A percentile compares a stretch with the other conserved stretches of the same genome.
phyloP scores from a whole-genome alignment of 495 filamentous ascomycete genomes.

The Daldinia childiae region DNA sequence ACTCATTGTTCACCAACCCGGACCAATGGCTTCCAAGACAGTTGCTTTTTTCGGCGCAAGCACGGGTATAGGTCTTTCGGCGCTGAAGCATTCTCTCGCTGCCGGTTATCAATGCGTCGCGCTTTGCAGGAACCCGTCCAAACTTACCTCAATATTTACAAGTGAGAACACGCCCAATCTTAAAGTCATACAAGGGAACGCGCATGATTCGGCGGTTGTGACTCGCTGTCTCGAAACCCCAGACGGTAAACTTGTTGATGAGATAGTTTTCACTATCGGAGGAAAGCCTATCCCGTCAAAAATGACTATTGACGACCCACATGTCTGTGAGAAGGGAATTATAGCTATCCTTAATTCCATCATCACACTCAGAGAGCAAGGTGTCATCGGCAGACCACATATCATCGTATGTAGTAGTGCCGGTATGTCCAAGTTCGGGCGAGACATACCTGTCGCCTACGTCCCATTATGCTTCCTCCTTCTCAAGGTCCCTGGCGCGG shows the following conservation, averaged over 20 bases:
- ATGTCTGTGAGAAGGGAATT: constrained; percentile 65
- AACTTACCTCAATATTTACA: constrained; percentile 61
- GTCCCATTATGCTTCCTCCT: constrained; percentile 61
- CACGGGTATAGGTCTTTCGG: constrained; percentile 57
- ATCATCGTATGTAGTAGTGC: constrained; percentile 64
- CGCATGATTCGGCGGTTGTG: constrained; percentile 56
- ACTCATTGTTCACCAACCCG: background rate
- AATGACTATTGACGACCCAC: constrained; percentile 61
- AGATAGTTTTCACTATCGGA: constrained; percentile 61
- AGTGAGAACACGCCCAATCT: constrained; percentile 51
- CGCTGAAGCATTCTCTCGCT: constrained; percentile 60
- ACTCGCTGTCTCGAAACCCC: constrained; percentile 46
- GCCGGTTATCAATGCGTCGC: constrained; percentile 62
- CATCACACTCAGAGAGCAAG: constrained; percentile 24
- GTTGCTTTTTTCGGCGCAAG: constrained; percentile 68
- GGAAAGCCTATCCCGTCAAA: constrained; percentile 39
- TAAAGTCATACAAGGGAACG: constrained; percentile 61
- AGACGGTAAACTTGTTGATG: constrained; percentile 46
- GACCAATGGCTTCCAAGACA: constrained; percentile 45
- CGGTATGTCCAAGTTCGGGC: constrained; percentile 56
- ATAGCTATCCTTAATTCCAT: constrained; percentile 58
- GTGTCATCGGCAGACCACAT: constrained; percentile 48
- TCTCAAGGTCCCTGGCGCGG: constrained; percentile 61
- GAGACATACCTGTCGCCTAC: constrained; percentile 64
- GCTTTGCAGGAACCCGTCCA: constrained; percentile 69